phyloP scores from a whole-genome alignment of 306 rosid species.

The Sesbania bispinosa region DNA sequence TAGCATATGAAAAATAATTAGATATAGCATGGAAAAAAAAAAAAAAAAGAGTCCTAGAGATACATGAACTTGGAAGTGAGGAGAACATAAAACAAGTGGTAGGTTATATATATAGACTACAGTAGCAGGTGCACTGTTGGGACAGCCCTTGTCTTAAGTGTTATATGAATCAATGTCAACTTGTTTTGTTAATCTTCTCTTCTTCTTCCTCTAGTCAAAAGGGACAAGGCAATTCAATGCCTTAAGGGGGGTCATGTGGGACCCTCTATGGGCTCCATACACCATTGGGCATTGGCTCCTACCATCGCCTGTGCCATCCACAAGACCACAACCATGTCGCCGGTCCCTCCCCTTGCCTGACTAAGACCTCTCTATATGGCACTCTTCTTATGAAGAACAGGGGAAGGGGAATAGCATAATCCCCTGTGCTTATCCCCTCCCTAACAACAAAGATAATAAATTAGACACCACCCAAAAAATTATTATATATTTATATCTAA shows the following conservation, averaged over 20 bases:
- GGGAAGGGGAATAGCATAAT: neutral
- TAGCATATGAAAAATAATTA: neutral
- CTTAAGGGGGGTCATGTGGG: conserved; percentile 26
- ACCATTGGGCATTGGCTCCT: conserved; percentile 25
- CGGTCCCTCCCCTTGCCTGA: neutral
- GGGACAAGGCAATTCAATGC: conserved; percentile 51
- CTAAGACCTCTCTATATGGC: neutral
- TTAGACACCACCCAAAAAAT: too few relatives aligned
- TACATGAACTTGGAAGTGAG: neutral
- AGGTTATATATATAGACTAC: neutral
- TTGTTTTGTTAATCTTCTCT: conserved; percentile 15
- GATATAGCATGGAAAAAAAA: neutral
- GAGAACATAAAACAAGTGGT: conserved; percentile 16
- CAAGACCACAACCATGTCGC: conserved; percentile 16
- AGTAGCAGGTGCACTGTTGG: conserved; percentile 29
- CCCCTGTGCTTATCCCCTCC: neutral
- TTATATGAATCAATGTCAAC: conserved; percentile 33
- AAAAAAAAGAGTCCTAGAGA: neutral
- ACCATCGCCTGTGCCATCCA: conserved; percentile 31
- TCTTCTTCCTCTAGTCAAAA: conserved; percentile 28
- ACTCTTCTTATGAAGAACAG: neutral
- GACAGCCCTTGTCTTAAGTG: conserved; percentile 42
- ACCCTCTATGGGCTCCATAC: neutral
- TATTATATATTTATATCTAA: too few relatives aligned
- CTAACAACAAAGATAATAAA: neutral